Conservation (phyloP, 352 stramenopile genomes). For the Globisporangium cystogenes region DNA sequence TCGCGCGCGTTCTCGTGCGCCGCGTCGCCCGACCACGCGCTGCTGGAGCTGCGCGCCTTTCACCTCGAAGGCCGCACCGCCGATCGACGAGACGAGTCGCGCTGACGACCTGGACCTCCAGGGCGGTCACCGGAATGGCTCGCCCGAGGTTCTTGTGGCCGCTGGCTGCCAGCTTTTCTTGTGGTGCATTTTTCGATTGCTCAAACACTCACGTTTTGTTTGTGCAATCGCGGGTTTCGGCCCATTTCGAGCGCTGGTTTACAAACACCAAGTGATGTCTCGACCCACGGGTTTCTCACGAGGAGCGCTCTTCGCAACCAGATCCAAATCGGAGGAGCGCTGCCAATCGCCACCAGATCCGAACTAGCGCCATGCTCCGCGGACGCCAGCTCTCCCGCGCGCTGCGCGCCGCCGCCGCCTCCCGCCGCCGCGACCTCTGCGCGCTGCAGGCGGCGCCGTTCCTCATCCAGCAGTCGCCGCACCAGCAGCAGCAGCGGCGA, state of each 20-base stretch:
- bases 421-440: constrained; percentile 1
- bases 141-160: too few relatives aligned
- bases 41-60: constrained; percentile 28
- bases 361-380: constrained; percentile 34
- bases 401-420: constrained; percentile 22
- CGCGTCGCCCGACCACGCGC: constrained; percentile 5
- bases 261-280: constrained; percentile 10
- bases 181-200: too few relatives aligned
- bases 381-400: constrained; percentile 38
- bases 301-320: not conserved
- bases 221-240: too few relatives aligned
- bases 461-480: not conserved
- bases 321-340: not conserved
- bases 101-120: not conserved
- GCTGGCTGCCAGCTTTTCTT: too few relatives aligned
- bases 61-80: constrained; percentile 1
- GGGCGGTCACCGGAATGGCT: too few relatives aligned
- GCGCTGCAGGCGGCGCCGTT: not conserved
- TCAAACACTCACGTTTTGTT: too few relatives aligned
- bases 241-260: not conserved
- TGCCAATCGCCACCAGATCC: constrained; percentile 17
- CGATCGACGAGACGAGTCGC: too few relatives aligned
- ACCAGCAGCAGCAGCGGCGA: constrained; percentile 15
- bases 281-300: not conserved
- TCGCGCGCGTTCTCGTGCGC: constrained; percentile 18